Evolutionary conservation across 1,139 yeast species (phyloP).

Genomic region (Magnusiomyces ingens): DNA sequence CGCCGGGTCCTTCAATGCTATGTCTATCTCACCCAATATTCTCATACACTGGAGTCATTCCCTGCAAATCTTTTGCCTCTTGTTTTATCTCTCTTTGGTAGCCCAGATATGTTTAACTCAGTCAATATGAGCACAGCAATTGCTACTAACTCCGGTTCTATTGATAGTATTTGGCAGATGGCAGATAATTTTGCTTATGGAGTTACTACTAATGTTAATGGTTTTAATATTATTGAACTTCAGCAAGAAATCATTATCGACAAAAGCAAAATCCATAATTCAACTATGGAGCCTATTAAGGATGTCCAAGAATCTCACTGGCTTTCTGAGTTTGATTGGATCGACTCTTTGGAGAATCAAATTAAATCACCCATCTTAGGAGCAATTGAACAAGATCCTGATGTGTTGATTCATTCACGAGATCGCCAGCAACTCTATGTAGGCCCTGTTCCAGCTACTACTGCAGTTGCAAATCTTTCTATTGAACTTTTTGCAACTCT

Average conservation of each 20-base stretch:
- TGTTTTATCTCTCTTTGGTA: constrained; percentile 32
- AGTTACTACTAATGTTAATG: constrained; percentile 27
- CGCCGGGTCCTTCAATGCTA: constrained; percentile 35
- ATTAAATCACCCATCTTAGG: constrained; percentile 22
- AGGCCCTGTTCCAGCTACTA: constrained; percentile 26
- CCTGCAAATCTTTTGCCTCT: constrained; percentile 33
- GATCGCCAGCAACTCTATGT: constrained; percentile 9
- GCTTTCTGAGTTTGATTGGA: constrained; percentile 26
- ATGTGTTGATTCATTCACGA: constrained; percentile 15
- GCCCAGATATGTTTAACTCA: constrained; percentile 28
- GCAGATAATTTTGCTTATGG: constrained; percentile 34
- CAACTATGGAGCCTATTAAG: constrained; percentile 12
- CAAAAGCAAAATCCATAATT: constrained; percentile 11
- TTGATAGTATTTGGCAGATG: constrained; percentile 31
- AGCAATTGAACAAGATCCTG: constrained; percentile 28
- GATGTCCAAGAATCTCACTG: constrained; percentile 25
- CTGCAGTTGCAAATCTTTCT: constrained; percentile 63
- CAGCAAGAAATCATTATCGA: constrained; percentile 11
- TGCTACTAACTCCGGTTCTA: constrained; percentile 30
- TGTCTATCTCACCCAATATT: constrained; percentile 24
- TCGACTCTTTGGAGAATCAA: constrained; percentile 21
- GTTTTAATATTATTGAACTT: constrained; percentile 21
- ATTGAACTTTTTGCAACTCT: constrained; percentile 67
- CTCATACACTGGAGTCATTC: constrained; percentile 23
- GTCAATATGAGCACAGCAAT: constrained; percentile 30